These are phyloP conservation scores for Meyerozyma carpophila DNA, from an alignment of 1,139 yeast genomes.

Conservation along the genomic window DNA sequence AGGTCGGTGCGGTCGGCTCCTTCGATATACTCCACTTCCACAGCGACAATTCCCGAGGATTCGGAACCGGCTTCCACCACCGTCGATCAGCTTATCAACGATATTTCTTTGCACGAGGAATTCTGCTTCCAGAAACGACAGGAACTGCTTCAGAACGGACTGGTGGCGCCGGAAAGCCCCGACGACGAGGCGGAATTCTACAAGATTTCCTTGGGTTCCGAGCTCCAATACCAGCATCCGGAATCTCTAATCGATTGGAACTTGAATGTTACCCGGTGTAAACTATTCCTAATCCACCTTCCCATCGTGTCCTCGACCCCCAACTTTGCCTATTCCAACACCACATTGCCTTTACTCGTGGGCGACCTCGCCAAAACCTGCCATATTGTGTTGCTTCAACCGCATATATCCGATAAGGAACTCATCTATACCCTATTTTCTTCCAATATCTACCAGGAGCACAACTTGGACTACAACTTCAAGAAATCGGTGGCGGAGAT, in stretches of 20 bases:
- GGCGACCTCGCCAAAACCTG: slow-evolving; percentile 41
- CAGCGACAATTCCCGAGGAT: slow-evolving; percentile 47
- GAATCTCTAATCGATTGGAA: slow-evolving; percentile 45
- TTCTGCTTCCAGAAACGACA: slow-evolving; percentile 18
- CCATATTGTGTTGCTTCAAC: slow-evolving; percentile 37
- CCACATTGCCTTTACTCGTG: slow-evolving; percentile 35
- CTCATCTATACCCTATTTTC: slow-evolving; percentile 36
- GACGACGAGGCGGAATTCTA: slow-evolving; percentile 25
- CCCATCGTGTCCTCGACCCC: slow-evolving; percentile 38
- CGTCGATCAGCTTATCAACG: slow-evolving; percentile 42
- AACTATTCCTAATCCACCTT: slow-evolving; percentile 32
- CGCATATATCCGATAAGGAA: slow-evolving; percentile 40
- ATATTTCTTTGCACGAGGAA: slow-evolving; percentile 37
- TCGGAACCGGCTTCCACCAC: slow-evolving; percentile 39
- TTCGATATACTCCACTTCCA: slow-evolving; percentile 35
- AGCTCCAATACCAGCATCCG: slow-evolving; percentile 36
- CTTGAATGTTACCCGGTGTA: slow-evolving; percentile 42
- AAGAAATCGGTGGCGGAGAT: slow-evolving; percentile 48
- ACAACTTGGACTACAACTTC: slow-evolving; percentile 39
- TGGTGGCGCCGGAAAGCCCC: slow-evolving; percentile 8
- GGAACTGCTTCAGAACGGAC: slow-evolving; percentile 4
- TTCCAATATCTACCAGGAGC: slow-evolving; percentile 44
- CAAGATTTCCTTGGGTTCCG: slow-evolving; percentile 39
- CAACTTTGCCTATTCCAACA: slow-evolving; percentile 28
- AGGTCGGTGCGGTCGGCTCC: slow-evolving; percentile 42